Evolutionary conservation across 352 stramenopile genomes (phyloP).

Genomic region (Pythium phragmitis): DNA sequence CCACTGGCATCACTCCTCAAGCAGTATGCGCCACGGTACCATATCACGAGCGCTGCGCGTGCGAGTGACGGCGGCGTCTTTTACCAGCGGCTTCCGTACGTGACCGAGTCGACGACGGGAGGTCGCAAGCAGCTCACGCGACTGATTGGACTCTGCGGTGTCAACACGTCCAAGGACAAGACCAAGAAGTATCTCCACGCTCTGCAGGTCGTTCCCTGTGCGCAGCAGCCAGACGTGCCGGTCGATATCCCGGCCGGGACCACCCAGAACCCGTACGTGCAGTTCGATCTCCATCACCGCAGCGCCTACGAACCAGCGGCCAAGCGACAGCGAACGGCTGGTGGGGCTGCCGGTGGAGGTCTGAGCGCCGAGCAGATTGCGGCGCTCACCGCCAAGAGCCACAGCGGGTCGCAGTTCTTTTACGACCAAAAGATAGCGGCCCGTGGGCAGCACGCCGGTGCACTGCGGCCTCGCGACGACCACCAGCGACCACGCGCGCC

Average conservation of each 20-base stretch:
- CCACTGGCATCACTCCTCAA: constrained; percentile 36
- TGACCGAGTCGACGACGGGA: constrained; percentile 48
- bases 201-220: constrained; percentile 53
- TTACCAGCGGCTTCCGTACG: constrained; percentile 79
- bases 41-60: constrained; percentile 48
- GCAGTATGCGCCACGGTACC: constrained; percentile 64
- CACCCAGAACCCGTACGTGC: constrained; percentile 68
- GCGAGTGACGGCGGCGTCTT: constrained; percentile 50
- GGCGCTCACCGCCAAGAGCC: constrained; percentile 52
- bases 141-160: constrained; percentile 64
- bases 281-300: constrained; percentile 23
- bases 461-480: constrained; percentile 32
- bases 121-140: constrained; percentile 64
- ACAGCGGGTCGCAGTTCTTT: constrained; percentile 56
- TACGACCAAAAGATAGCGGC: constrained; percentile 68
- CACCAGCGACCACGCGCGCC: constrained; percentile 12
- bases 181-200: constrained; percentile 80
- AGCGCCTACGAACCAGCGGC: constrained; percentile 27
- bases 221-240: constrained; percentile 31
- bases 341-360: constrained; percentile 13
- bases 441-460: constrained; percentile 49
- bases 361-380: constrained; percentile 69
- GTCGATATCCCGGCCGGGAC: constrained; percentile 69
- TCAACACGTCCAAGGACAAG: constrained; percentile 67
- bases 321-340: constrained; percentile 45